Evolutionary conservation across 768 basidiomycete genomes (phyloP), one percentile per base, ranked within the genome.

Genomic region (Pisolithus albus): DNA sequence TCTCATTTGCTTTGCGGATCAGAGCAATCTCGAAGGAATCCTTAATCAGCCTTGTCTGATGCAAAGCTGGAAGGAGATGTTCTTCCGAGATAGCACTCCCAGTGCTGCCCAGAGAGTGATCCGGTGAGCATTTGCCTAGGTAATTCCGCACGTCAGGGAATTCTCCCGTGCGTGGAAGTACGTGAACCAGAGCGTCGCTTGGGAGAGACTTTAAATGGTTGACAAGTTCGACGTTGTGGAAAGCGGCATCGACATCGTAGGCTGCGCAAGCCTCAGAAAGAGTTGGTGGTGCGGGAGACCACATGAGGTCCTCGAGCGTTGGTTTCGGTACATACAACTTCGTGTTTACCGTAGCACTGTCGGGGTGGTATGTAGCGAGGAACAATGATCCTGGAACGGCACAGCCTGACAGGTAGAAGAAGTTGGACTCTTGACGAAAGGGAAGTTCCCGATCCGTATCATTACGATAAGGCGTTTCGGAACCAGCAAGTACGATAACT

Each of bases 361-460:
- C 75, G 39, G 75, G 70, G 52, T 81, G 73, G 64, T 76, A 84
- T 2, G 76, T 68, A 8, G 87, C 69, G 18, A 92, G 68, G 11
- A 92, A 66, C 56, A 80, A 81, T 1, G 88, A 84, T 0, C 77
- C 76, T 0, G 92, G 88, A 4, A 91, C 75, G 44, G 75, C 72
- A 68, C 88, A 92, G 48, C 90, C 92, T 0, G 88, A 80, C 15
- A 95, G 75, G 64, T 92, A 95, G 70, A 79, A 84, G 64, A 95
- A 95, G 69, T 95, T 95, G 59, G 85, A 86, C 67, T 93, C 91
- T 61, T 76, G 75, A 51, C 81, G 75, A 60, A 91, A 90, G 4
- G 73, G 64, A 40, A 90, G 69, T 68, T 92, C 89, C 30, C 90
- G 78, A 63, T 94, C 91, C 10, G 92, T 93, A 63, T 93, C 91